Evolutionary conservation across 2,329 filamentous ascomycete species (phyloP).

Genomic region (Colletotrichum sojae): DNA sequence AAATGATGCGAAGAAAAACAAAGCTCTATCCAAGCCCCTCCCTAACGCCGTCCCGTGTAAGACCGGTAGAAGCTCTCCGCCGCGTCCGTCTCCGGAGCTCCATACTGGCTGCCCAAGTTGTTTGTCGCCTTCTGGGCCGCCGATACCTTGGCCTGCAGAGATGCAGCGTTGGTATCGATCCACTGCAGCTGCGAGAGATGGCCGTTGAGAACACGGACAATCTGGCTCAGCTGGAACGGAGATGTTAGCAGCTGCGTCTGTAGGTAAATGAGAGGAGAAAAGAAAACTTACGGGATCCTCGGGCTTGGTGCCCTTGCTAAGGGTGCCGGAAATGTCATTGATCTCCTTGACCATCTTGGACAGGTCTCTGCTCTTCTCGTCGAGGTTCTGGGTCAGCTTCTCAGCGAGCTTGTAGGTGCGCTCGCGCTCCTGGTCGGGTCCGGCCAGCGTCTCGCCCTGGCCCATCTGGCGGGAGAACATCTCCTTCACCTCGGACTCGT

Average conservation of each 20-base stretch:
- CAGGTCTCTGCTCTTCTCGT: slow-evolving; percentile 94
- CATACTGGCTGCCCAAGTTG: slow-evolving; percentile 70
- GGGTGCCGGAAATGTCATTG: slow-evolving; percentile 88
- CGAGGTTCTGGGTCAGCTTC: slow-evolving; percentile 89
- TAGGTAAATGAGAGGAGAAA: neutral
- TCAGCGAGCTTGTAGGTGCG: slow-evolving; percentile 96
- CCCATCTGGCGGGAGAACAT: slow-evolving; percentile 86
- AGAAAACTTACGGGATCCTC: slow-evolving; percentile 82
- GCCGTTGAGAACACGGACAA: slow-evolving; percentile 93
- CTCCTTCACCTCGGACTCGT: slow-evolving; percentile 91
- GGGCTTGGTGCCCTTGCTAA: slow-evolving; percentile 90
- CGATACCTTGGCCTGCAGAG: slow-evolving; percentile 85
- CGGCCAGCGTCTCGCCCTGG: slow-evolving; percentile 81
- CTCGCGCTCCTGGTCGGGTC: slow-evolving; percentile 95
- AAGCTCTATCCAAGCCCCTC: slow-evolving; percentile 45
- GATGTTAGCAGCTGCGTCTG: slow-evolving; percentile 44
- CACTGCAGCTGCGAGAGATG: slow-evolving; percentile 93
- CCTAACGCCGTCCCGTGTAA: slow-evolving; percentile 80
- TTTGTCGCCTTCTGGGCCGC: slow-evolving; percentile 85
- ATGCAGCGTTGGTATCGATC: slow-evolving; percentile 88
- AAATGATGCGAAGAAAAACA: slow-evolving; percentile 20
- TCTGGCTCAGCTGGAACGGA: slow-evolving; percentile 82
- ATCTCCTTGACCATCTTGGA: slow-evolving; percentile 98
- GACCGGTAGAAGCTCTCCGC: slow-evolving; percentile 93
- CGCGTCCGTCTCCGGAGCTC: slow-evolving; percentile 76